phyloP scores from a whole-genome alignment of 331 rosid genomes.

The Dryas integrifolia region DNA sequence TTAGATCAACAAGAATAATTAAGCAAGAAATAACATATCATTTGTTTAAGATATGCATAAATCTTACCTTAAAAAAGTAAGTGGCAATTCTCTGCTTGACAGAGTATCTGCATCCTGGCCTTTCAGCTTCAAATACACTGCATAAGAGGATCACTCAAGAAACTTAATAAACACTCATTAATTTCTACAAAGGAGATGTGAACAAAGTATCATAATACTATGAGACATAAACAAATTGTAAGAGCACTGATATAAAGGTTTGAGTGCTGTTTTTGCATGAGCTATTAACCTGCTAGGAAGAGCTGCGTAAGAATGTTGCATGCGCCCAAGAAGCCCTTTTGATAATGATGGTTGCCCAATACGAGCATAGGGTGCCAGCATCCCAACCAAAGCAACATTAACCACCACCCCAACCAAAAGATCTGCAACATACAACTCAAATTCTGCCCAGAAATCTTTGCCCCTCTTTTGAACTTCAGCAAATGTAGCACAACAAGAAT shows the following conservation, averaged over 20 bases:
- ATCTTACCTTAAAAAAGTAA: constrained; percentile 73
- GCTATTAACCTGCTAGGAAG: constrained; percentile 91
- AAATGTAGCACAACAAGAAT: constrained; percentile 91
- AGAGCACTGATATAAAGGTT: background rate
- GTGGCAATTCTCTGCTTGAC: constrained; percentile 67
- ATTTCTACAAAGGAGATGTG: background rate
- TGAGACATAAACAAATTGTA: background rate
- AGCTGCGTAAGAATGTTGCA: constrained; percentile 66
- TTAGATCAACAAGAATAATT: constrained; percentile 4
- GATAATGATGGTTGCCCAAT: constrained; percentile 71
- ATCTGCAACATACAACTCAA: constrained; percentile 95
- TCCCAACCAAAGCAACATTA: constrained; percentile 86
- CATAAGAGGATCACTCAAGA: constrained; percentile 25
- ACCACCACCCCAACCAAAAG: constrained; percentile 86
- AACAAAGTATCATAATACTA: background rate
- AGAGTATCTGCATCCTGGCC: constrained; percentile 83
- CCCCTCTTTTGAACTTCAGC: constrained; percentile 96
- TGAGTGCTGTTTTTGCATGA: constrained; percentile 2
- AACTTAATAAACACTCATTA: background rate
- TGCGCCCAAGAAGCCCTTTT: constrained; percentile 67
- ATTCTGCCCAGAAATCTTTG: constrained; percentile 91
- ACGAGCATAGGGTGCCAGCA: constrained; percentile 93
- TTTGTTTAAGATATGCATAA: constrained; percentile 10
- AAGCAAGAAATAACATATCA: background rate
- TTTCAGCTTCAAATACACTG: constrained; percentile 96